Evolutionary conservation across 345 rosid species (phyloP).

Genomic region (rapeseed (Brassica napus)): Da-Ae NC_063440.1:21901501-21902000

Average conservation of each 20-base stretch:
- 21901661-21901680: slow-evolving; percentile 10
- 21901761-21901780: slow-evolving; percentile 56
- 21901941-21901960: slow-evolving; percentile 79
- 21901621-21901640: slow-evolving; percentile 47
- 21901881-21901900: not conserved
- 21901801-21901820: slow-evolving; percentile 66
- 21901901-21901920: not conserved
- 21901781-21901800: slow-evolving; percentile 82
- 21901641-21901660: slow-evolving; percentile 49
- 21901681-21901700: slow-evolving; percentile 38
- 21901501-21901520: not conserved
- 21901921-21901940: slow-evolving; percentile 49
- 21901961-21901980: slow-evolving; percentile 84
- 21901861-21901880: not conserved
- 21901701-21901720: slow-evolving; percentile 39
- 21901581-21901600: slow-evolving; percentile 12
- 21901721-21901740: slow-evolving; percentile 52
- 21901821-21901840: slow-evolving; percentile 75
- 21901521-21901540: not conserved
- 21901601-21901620: slow-evolving; percentile 54
- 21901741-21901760: slow-evolving; percentile 54
- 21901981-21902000: slow-evolving; percentile 79
- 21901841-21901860: slow-evolving; percentile 25
- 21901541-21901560: slow-evolving; percentile 51
- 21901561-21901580: slow-evolving; percentile 63